Evolutionary conservation across 768 basidiomycete species (phyloP).

Genomic region (Boletus reticulatus): DNA sequence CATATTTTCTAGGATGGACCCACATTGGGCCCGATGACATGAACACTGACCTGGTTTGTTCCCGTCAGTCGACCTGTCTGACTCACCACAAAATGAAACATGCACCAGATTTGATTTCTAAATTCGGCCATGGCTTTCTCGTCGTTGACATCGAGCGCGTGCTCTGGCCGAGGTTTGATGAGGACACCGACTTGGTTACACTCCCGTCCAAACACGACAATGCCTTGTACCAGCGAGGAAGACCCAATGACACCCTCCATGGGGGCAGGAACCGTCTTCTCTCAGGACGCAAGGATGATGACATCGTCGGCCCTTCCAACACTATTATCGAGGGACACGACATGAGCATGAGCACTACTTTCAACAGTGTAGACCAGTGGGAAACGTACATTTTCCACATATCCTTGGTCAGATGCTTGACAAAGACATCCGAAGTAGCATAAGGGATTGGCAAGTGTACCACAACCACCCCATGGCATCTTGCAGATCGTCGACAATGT

Average conservation of each 20-base stretch:
- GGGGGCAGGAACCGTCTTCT: constrained; percentile 33
- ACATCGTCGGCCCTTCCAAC: constrained; percentile 38
- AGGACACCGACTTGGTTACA: constrained; percentile 29
- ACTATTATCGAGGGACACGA: constrained; percentile 13
- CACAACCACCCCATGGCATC: too few species aligned
- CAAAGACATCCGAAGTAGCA: constrained; percentile 42
- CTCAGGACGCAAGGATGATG: constrained; percentile 29
- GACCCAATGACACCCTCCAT: constrained; percentile 25
- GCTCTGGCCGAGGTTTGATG: constrained; percentile 24
- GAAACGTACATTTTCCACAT: constrained; percentile 17
- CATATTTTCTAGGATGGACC: too few species aligned
- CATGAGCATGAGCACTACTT: too few species aligned
- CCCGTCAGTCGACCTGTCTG: too few species aligned
- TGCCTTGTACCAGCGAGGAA: constrained; percentile 17
- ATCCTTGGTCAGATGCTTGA: constrained; percentile 42
- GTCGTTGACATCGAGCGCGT: constrained; percentile 6
- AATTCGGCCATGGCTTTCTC: constrained; percentile 9
- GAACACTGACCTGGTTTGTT: too few species aligned
- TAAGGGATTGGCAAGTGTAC: constrained; percentile 8
- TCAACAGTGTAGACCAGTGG: background rate
- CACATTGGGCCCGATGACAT: too few species aligned
- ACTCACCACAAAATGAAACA: background rate
- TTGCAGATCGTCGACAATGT: too few species aligned
- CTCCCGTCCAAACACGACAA: constrained; percentile 32
- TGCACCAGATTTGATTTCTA: constrained; percentile 24